Evolutionary conservation across 768 basidiomycete species (phyloP), one percentile per base, ranked within the genome.

Genomic region (Hydnomerulius pinastri): DNA sequence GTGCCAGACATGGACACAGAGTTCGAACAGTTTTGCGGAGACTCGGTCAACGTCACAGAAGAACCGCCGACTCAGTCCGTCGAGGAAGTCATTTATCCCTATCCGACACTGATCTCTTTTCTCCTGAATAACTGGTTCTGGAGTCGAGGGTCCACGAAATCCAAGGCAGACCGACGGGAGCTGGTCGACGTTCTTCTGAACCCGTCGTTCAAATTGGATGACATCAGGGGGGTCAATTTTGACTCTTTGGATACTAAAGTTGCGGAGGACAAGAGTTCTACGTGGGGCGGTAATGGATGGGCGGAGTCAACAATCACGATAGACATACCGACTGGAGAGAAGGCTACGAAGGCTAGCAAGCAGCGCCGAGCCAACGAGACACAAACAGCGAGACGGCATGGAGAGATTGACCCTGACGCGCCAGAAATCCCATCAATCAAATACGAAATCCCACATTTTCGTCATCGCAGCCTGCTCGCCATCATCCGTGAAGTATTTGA

Each of bases 231-330:
- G 4, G 52, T 62, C 4, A 57, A 65, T 43, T 67, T 63, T 25
- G 58, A 63, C 15, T 51, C 47, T 10, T 51, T 67, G 12, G 60
- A 65, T 54, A 36, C 48, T 2, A 30, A 51, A 36, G 39, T 65
- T 4, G 61, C 50, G 0, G 24, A 54, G 37, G 53, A 58, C 20
- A 52, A 54, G 1, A 51, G 56, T 13, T 42, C 55, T 30, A 41
- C 46, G 4, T 48, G 48, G 17, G 59, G 60, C 27, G 54, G 59
- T 1, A 58, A 61, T 39, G 64, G 64, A 23, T 67, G 65, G 65
- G 55, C 47, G 20, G 42, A 24, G 12, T 56, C 59, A 0, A 48
- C 51, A 4, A 55, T 65, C n/a, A 41, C 54, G 2, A 62, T 67
- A 24, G 21, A 59, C 11, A 55, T 65, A 13, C 65, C 65, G 8